Evolutionary conservation across 805 yeast genomes (phyloP), one percentile per base, ranked within the genome.

Genomic region (Zygotorulaspora chibaensis): DNA sequence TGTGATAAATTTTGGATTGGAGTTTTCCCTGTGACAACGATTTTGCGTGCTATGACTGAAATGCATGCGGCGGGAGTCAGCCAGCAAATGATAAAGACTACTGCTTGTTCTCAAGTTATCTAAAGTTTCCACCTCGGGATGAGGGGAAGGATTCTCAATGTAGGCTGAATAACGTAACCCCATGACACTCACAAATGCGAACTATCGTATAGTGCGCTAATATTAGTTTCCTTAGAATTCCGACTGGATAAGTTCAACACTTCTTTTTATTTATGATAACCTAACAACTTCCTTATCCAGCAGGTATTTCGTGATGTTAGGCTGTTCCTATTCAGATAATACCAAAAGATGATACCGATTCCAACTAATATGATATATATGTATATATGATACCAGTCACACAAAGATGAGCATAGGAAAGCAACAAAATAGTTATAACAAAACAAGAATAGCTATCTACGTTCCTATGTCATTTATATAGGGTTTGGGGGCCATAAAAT

Each of bases 131-230:
- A 30, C 42, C 28, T 47, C 53, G 26, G 39, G 29, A 28, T 43
- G 42, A 29, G 50, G 30, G 13, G 50, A 28, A n/a, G 57, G 55
- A 35, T 42, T 40, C 38, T 59, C 64, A 39, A 59, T 59, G 44
- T 59, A 59, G 7, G 58, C 50, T 7, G 62, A 53, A 46, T 56
- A 59, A 40, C 62, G 57, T 38, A 59, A 44, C 18, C 64, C 64
- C 64, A 59, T 59, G 18, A 17, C 28, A 29, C 18, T 20, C 25
- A 20, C 4, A 20, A 20, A 20, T 20, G 25, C 25, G 7, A 20
- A 20, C 25, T 20, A 20, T 7, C n/a, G n/a, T 20, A 5, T 20
- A 20, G 25, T 20, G 25, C 25, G 25, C 25, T 20, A 20, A 20
- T 20, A 4, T 20, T 7, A 7, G 7, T 5, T 20, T 20, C 25